Evolutionary conservation across 177 flowering plant species (phyloP).

Genomic region (Telopea speciosissima): DNA sequence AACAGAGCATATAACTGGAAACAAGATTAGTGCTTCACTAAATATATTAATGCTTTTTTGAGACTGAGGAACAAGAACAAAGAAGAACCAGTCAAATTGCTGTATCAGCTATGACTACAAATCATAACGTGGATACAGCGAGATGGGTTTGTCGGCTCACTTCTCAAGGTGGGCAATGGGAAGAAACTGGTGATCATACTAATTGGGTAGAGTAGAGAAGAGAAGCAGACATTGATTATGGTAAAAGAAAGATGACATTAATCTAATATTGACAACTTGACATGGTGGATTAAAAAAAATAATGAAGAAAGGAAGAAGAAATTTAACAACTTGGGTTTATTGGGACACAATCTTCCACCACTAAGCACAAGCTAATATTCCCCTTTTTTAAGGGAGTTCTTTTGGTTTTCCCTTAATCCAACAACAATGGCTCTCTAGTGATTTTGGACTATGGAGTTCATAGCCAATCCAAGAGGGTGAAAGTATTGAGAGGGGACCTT

Average conservation of each 20-base stretch:
- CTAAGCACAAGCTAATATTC: slow-evolving; percentile 16
- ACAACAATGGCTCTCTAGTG: slow-evolving; percentile 16
- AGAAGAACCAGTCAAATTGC: slow-evolving; percentile 19
- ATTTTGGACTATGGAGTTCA: slow-evolving; percentile 24
- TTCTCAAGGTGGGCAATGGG: slow-evolving; percentile 28
- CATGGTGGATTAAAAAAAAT: slow-evolving; percentile 29
- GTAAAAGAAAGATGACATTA: slow-evolving; percentile 32
- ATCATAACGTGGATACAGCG: slow-evolving; percentile 28
- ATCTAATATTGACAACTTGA: slow-evolving; percentile 27
- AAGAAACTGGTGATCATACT: slow-evolving; percentile 8
- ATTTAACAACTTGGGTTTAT: too few species aligned
- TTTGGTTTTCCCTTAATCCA: slow-evolving; percentile 20
- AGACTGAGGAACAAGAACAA: background rate
- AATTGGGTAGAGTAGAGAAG: background rate
- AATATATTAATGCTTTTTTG: slow-evolving; percentile 2
- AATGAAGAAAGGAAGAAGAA: background rate
- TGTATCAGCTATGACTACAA: slow-evolving; percentile 24
- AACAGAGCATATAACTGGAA: slow-evolving; percentile 3
- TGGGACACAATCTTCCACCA: background rate
- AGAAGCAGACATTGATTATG: slow-evolving; percentile 24
- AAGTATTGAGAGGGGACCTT: slow-evolving; percentile 31
- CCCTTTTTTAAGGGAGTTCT: background rate
- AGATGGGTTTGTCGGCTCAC: slow-evolving; percentile 31
- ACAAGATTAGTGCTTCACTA: slow-evolving; percentile 14
- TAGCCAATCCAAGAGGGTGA: slow-evolving; percentile 26